phyloP scores from a whole-genome alignment of 1,284 basidiomycete genomes.

The Tilletia setariae region DNA sequence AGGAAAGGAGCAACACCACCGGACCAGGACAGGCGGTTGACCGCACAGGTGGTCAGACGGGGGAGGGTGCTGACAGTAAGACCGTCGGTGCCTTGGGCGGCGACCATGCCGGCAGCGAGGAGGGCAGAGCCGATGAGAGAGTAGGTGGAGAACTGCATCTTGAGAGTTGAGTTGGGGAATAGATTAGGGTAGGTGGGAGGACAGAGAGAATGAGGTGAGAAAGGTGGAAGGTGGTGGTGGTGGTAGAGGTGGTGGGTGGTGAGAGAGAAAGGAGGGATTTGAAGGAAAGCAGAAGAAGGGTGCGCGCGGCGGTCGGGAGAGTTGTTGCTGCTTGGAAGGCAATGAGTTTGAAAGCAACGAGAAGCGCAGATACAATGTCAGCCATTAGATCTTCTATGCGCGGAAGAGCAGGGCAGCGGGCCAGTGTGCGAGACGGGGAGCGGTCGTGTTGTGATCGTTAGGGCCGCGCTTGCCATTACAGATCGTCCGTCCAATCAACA shows the following conservation, averaged over 20 bases:
- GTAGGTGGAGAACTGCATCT: conserved; percentile 16
- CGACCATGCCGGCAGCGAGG: conserved; percentile 12
- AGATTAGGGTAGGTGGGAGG: not conserved
- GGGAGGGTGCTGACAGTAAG: conserved; percentile 14
- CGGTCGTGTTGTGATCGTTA: too few relatives aligned
- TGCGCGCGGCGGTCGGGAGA: not conserved
- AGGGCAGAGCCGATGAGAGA: not conserved
- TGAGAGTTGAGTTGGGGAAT: not conserved
- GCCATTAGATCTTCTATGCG: too few relatives aligned
- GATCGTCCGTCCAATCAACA: too few relatives aligned
- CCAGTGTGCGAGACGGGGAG: too few relatives aligned
- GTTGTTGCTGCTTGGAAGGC: too few relatives aligned
- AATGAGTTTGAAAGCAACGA: too few relatives aligned
- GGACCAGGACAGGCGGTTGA: conserved; percentile 12
- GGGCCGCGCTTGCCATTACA: too few relatives aligned
- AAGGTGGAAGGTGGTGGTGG: not conserved
- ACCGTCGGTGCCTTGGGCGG: not conserved
- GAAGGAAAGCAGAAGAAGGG: conserved; percentile 3
- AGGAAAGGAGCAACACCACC: not conserved
- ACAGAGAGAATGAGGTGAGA: not conserved
- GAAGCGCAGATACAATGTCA: too few relatives aligned
- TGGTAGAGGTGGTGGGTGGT: not conserved
- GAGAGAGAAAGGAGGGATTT: not conserved
- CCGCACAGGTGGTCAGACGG: conserved; percentile 1
- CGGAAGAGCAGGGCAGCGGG: too few relatives aligned